Base-by-base conservation (phyloP, 2,329 filamentous ascomycete species). In the Purpureocillium lavendulum region DNA sequence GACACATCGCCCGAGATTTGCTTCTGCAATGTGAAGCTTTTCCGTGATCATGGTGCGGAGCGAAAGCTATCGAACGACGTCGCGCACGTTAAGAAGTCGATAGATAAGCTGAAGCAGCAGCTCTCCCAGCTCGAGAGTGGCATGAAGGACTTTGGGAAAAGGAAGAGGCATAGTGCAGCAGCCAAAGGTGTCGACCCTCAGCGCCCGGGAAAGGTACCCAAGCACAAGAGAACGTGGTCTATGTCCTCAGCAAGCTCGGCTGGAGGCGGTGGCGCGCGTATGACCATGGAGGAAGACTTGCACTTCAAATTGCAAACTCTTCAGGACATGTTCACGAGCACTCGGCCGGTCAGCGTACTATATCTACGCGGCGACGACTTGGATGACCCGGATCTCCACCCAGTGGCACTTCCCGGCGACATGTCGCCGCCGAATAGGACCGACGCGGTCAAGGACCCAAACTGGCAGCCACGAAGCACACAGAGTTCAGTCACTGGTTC, bases 11-110 rank as follows among this genome's bases (percentile, higher is more conserved):
- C 77, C 2, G 89, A 97, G 60, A 81, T 95, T 16, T 90, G 86
- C 60, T 97, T 84, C 61, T 95, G 90, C 73, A 96, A 94, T 62
- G 90, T 96, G 44, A 97, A 97, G 61, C 77, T 97, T 3, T 97
- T 97, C 71, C 79, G 90, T 46, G 90, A 97, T 56, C 92, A 97
- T 53, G 90, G 90, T 17, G 92, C 92, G 0, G 90, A 97, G 61
- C 80, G 90, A 37, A 97, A 97, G 58, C 73, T 97, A 1, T 89
- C 89, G 13, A 97, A 97, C 56, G 90, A 97, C 50, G 77, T 96
- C 8, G 85, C 87, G 0, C 90, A 97, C 53, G 86, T 97, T 47
- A 94, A 94, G 62, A 97, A 96, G 65, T 87, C 84, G 0, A 96
- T 97, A 50, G 90, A 96, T 55, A 97, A 96, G 63, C 67, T 96